Evolutionary conservation across 495 filamentous ascomycete species (phyloP), one percentile per base, ranked within the genome.

Genomic region (Penicillium pulvis): DNA sequence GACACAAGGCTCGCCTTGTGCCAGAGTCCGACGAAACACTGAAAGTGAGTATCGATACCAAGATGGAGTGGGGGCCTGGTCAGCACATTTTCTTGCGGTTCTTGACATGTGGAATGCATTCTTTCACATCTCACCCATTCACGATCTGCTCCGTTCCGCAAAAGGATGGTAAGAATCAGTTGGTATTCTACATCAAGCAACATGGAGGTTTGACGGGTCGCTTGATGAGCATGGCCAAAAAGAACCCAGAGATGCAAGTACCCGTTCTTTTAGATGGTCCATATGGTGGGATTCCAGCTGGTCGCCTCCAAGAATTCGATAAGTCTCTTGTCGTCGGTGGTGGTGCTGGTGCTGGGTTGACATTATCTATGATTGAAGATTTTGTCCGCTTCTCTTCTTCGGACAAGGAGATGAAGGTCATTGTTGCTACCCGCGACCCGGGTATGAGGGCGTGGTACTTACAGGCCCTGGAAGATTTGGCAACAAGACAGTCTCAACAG

Each of bases 11-110:
- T 6, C 71, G 63, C n/a, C 63, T 82, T 11, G 49, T 49, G 12
- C 61, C 74, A 17, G 70, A 73, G n/a, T 66, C 71, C 6, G 69
- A 74, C 19, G 57, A 68, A 7, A 68, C 72, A 2, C 49, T 80
- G n/a, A 67, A 72, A 42, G 62, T 82, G 24, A 71, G 64, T 0
- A 76, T 83, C 17, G 70, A 75, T 7, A 75, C 73, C 7, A 70
- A 68, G 8, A 63, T 75, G 52, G 46, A 55, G 12, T 79, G 79
- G 78, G 55, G 20, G 6, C 70, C 73, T 0, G 75, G 76, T 1
- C 78, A 78, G 48, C 78, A 81, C 42, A 67, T 72, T 35, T 79
- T 80, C 56, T 53, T 80, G 3, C 77, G 77, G 6, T 79, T 81
- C 56, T 49, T 71, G 6, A 68, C 63, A 4, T 56, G 60, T 26